These are phyloP conservation scores for Didymella pinodella DNA, from an alignment of 2,329 filamentous ascomycete species.

Conservation along the genomic window DNA sequence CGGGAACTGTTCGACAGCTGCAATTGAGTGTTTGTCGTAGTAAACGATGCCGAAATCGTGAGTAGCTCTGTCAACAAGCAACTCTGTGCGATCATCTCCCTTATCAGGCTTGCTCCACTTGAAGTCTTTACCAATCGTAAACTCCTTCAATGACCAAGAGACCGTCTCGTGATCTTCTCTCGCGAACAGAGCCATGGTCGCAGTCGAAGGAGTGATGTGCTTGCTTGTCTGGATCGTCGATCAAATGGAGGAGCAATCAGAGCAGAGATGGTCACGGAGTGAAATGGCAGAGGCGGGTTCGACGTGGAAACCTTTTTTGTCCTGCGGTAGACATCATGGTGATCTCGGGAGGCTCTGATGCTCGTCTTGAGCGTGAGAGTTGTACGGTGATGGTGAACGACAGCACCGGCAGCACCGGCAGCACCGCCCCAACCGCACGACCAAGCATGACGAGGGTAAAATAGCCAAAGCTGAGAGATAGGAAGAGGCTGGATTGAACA, in stretches of 20 bases:
- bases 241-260: too few relatives aligned
- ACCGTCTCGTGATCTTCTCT: not conserved
- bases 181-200: not conserved
- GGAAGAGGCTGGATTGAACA: not conserved
- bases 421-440: not conserved
- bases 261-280: not conserved
- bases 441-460: not conserved
- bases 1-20: slow-evolving; percentile 4
- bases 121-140: slow-evolving; percentile 21
- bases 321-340: not conserved
- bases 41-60: slow-evolving; percentile 29
- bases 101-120: slow-evolving; percentile 1
- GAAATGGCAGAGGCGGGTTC: not conserved
- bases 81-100: not conserved
- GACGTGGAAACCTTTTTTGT: not conserved
- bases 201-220: not conserved
- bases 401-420: not conserved
- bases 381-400: not conserved
- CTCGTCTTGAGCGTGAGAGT: not conserved
- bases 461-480: not conserved
- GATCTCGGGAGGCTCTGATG: too few relatives aligned
- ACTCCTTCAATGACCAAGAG: slow-evolving; percentile 23
- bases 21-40: not conserved
- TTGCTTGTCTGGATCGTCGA: not conserved
- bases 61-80: slow-evolving; percentile 29